phyloP scores from a whole-genome alignment of 306 rosid species.

The Cercis canadensis region DNA sequence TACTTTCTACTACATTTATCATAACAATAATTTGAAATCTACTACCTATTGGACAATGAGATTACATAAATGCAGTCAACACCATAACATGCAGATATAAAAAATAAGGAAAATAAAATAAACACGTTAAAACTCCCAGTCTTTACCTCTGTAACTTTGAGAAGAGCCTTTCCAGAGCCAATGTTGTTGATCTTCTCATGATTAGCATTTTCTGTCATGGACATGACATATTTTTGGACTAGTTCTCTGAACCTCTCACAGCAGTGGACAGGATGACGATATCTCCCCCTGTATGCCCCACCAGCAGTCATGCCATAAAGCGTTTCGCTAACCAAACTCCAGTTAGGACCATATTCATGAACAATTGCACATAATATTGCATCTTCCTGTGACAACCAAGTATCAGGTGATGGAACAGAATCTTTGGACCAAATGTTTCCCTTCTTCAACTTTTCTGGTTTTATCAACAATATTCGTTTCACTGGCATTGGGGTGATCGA shows the following conservation, averaged over 20 bases:
- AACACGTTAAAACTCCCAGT: slow-evolving; percentile 26
- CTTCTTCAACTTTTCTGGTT: slow-evolving; percentile 87
- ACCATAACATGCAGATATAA: slow-evolving; percentile 28
- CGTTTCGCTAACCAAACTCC: slow-evolving; percentile 88
- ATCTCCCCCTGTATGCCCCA: slow-evolving; percentile 87
- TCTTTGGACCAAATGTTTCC: slow-evolving; percentile 86
- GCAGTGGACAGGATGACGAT: slow-evolving; percentile 95
- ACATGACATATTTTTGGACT: slow-evolving; percentile 74
- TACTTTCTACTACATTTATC: slow-evolving; percentile 1
- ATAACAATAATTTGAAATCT: slow-evolving; percentile 25
- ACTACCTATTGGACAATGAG: slow-evolving; percentile 28
- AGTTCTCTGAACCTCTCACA: slow-evolving; percentile 97
- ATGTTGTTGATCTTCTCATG: slow-evolving; percentile 68
- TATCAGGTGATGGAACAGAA: slow-evolving; percentile 86
- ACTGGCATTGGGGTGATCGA: slow-evolving; percentile 87
- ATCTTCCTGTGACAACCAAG: slow-evolving; percentile 94
- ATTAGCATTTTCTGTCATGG: slow-evolving; percentile 66
- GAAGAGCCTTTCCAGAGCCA: slow-evolving; percentile 93
- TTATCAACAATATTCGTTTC: slow-evolving; percentile 76
- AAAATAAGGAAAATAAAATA: slow-evolving; percentile 9
- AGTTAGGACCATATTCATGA: slow-evolving; percentile 91
- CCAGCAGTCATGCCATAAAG: slow-evolving; percentile 87
- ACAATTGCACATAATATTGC: slow-evolving; percentile 90
- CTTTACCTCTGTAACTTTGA: slow-evolving; percentile 91
- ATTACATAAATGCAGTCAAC: slow-evolving; percentile 7